Evolutionary conservation across 306 rosid species (phyloP).

Genomic region (Dryas octopetala): DNA sequence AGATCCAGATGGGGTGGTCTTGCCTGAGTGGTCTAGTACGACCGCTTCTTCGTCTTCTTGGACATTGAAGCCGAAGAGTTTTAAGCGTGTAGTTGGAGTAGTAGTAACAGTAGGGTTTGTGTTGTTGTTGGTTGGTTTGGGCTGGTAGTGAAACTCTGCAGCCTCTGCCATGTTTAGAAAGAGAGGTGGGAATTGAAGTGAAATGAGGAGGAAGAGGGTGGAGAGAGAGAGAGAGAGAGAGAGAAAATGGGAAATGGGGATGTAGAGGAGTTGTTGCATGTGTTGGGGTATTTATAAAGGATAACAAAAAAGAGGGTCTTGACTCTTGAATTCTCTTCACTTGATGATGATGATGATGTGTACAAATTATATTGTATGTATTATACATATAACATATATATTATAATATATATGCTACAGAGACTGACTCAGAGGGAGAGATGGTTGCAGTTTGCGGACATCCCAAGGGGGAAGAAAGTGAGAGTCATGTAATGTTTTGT

Average conservation of each 20-base stretch:
- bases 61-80: conserved; percentile 84
- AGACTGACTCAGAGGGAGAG: conserved; percentile 20
- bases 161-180: conserved; percentile 37
- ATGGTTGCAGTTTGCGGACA: conserved; percentile 44
- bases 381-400: not conserved
- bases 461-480: conserved; percentile 41
- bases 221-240: conserved; percentile 36
- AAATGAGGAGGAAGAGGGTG: too few relatives aligned
- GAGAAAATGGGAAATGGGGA: conserved; percentile 18
- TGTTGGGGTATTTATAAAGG: conserved; percentile 62
- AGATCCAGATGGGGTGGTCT: conserved; percentile 66
- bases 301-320: conserved; percentile 24
- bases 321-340: not conserved
- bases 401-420: not conserved
- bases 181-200: not conserved
- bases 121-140: conserved; percentile 33
- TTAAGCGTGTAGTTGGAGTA: conserved; percentile 54
- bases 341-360: conserved; percentile 10
- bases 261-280: conserved; percentile 62
- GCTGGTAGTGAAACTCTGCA: conserved; percentile 45
- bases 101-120: conserved; percentile 15
- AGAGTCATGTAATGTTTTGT: not conserved
- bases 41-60: conserved; percentile 60
- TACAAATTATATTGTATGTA: not conserved
- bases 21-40: conserved; percentile 37